Evolutionary conservation across 305 asterid species (phyloP).

Genomic region (Fraxinus albicans): DNA sequence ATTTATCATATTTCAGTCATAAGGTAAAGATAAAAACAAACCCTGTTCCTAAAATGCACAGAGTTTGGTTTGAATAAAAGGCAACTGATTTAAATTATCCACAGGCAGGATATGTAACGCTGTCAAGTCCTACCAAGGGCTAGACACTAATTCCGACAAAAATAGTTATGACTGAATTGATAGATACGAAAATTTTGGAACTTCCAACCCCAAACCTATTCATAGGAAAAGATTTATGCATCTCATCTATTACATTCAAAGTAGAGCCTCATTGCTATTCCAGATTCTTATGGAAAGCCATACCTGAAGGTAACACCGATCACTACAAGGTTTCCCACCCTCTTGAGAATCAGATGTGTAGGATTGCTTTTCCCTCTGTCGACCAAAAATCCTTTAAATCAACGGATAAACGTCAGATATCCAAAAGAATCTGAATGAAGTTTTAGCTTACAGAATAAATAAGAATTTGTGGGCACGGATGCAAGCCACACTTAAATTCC

Average conservation of each 20-base stretch:
- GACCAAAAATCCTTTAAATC: conserved; percentile 28
- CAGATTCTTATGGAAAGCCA: conserved; percentile 22
- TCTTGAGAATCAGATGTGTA: conserved; percentile 61
- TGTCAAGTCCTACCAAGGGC: conserved; percentile 3
- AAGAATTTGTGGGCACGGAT: conserved; percentile 81
- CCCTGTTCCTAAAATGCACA: not conserved
- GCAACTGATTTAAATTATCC: conserved; percentile 13
- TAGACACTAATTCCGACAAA: not conserved
- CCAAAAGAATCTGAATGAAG: conserved; percentile 16
- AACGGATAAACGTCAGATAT: conserved; percentile 23
- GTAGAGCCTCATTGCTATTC: conserved; percentile 5
- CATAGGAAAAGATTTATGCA: not conserved
- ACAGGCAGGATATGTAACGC: not conserved
- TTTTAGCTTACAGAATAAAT: conserved; percentile 61
- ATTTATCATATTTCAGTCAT: not conserved
- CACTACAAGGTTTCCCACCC: conserved; percentile 74
- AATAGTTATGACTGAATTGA: not conserved
- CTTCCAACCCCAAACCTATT: not conserved
- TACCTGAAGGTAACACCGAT: conserved; percentile 89
- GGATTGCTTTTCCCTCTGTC: conserved; percentile 72
- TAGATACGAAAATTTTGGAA: not conserved
- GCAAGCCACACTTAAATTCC: conserved; percentile 95
- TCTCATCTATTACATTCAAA: conserved; percentile 4
- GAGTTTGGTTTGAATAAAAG: not conserved
- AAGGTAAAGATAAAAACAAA: not conserved